phyloP scores from a whole-genome alignment of 148 eudicot genomes.

The Diospyros kaki region DNA sequence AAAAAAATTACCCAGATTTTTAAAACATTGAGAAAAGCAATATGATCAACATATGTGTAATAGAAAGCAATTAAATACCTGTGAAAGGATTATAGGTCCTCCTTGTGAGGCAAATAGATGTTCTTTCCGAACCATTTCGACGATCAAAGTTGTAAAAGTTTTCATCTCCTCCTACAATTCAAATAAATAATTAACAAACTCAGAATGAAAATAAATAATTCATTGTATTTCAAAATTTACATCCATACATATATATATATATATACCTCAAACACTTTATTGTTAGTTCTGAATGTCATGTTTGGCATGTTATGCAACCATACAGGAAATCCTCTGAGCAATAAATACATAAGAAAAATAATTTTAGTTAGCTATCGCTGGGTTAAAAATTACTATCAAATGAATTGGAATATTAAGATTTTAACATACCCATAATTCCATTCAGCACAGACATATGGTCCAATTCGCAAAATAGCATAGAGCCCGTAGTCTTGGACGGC shows the following conservation, averaged over 20 bases:
- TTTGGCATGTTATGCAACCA: slow-evolving; percentile 45
- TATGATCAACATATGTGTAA: background rate
- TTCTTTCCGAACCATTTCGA: slow-evolving; percentile 40
- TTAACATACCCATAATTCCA: slow-evolving; percentile 50
- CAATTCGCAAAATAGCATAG: slow-evolving; percentile 50
- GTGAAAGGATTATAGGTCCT: slow-evolving; percentile 58
- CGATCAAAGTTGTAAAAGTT: slow-evolving; percentile 39
- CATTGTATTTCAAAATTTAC: background rate
- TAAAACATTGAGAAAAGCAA: background rate
- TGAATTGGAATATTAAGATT: background rate
- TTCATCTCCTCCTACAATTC: slow-evolving; percentile 46
- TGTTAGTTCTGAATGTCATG: slow-evolving; percentile 35
- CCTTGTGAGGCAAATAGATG: slow-evolving; percentile 56
- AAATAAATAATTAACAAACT: background rate
- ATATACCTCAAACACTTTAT: slow-evolving; percentile 34
- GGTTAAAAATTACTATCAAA: background rate
- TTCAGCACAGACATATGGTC: slow-evolving; percentile 62
- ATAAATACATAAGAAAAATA: no score
- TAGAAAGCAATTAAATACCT: slow-evolving; percentile 24
- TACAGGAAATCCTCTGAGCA: slow-evolving; percentile 36
- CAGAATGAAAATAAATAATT: background rate
- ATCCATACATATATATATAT: background rate
- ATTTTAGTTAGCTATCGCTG: background rate
- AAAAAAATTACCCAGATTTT: background rate
- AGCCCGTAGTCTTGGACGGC: slow-evolving; percentile 43